Conservation (phyloP, 2,329 filamentous ascomycete species). For the Aspergillus neotritici region DNA sequence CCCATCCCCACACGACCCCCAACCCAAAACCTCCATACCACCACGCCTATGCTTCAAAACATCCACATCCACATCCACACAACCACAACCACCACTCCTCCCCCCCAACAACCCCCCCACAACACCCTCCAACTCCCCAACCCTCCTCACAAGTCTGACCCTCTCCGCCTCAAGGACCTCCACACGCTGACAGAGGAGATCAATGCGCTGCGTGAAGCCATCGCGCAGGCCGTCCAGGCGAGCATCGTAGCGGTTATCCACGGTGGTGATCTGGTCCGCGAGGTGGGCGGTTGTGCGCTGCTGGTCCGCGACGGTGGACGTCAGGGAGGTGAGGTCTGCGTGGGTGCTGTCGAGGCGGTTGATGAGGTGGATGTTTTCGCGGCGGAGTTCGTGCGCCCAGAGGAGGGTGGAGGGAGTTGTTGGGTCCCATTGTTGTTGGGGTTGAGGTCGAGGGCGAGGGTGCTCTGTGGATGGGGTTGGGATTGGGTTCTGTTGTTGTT, state of each 20-base stretch:
- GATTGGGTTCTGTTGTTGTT: conserved; percentile 5
- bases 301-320: conserved; percentile 3
- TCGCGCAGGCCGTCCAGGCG: not conserved
- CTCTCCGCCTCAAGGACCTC: not conserved
- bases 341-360: conserved; percentile 22
- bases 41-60: no score
- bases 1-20: no score
- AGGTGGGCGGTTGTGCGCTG: conserved; percentile 5
- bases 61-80: no score
- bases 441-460: no score
- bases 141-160: not conserved
- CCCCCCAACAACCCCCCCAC: not conserved
- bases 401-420: conserved; percentile 25
- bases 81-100: no score
- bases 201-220: no score
- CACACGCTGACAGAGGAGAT: not conserved
- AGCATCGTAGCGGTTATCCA: not conserved
- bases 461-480: not conserved
- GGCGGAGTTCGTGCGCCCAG: conserved; percentile 37
- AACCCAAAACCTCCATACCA: no score
- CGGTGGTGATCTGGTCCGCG: not conserved
- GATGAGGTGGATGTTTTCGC: conserved; percentile 30
- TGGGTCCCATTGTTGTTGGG: conserved; percentile 4
- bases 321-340: conserved; percentile 7
- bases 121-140: not conserved